Conservation (phyloP, 2,329 filamentous ascomycete genomes). For the Fusarium euwallaceae region DNA sequence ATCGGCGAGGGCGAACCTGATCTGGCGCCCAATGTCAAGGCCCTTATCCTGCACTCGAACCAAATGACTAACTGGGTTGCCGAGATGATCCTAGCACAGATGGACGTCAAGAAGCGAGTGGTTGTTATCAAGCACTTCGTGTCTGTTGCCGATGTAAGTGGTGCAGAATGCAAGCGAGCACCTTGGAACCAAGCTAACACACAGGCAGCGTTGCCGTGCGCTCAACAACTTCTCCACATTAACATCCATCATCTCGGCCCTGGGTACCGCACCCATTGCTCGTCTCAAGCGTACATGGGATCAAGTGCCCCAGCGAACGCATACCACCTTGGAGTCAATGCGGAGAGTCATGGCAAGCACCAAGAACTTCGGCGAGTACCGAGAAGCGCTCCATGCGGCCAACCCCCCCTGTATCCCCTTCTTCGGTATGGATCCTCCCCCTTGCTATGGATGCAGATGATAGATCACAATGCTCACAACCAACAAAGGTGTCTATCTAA, state of each 20-base stretch:
- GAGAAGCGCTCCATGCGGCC: conserved; percentile 90
- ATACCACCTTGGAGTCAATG: conserved; percentile 87
- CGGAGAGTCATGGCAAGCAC: conserved; percentile 95
- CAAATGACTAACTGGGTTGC: conserved; percentile 99
- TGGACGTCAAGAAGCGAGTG: conserved; percentile 94
- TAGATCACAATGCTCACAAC: conserved; percentile 17
- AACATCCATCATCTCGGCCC: conserved; percentile 96
- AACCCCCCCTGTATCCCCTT: conserved; percentile 99
- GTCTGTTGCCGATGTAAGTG: conserved; percentile 89
- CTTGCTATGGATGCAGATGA: not conserved
- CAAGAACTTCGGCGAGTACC: conserved; percentile 98
- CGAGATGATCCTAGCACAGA: conserved; percentile 96
- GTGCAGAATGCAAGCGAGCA: not conserved
- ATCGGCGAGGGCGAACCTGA: conserved; percentile 83
- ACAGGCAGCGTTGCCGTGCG: conserved; percentile 83
- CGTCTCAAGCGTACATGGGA: conserved; percentile 95
- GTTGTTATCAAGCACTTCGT: conserved; percentile 99
- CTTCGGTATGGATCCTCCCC: conserved; percentile 75
- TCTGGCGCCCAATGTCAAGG: conserved; percentile 93
- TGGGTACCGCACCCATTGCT: conserved; percentile 94
- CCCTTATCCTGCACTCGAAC: conserved; percentile 96
- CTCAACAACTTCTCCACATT: conserved; percentile 98
- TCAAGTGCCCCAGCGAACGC: conserved; percentile 88
- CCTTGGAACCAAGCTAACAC: conserved; percentile 26
- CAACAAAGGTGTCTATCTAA: conserved; percentile 86